Conservation (phyloP, 495 filamentous ascomycete genomes). For the Pyronema domesticum region DNA sequence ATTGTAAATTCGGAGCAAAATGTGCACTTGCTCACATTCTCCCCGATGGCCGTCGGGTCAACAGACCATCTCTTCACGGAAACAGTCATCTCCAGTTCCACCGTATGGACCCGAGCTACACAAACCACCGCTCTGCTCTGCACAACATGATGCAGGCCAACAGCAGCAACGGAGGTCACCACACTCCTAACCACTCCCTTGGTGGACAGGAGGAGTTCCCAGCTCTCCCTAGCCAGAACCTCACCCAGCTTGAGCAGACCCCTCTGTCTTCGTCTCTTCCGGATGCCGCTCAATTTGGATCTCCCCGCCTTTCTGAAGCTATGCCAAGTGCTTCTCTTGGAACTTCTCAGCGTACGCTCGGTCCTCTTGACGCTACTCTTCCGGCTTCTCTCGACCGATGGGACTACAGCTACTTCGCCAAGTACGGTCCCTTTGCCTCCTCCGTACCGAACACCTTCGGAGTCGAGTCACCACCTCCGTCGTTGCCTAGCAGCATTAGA, state of each 20-base stretch:
- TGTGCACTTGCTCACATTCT: conserved; percentile 92
- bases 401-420: conserved; percentile 76
- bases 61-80: conserved; percentile 34
- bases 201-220: conserved; percentile 29
- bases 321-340: conserved; percentile 52
- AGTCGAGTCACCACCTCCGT: conserved; percentile 72
- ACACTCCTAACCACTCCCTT: conserved; percentile 26
- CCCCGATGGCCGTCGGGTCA: conserved; percentile 80
- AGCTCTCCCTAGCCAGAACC: conserved; percentile 26
- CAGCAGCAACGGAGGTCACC: conserved; percentile 25
- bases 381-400: conserved; percentile 95
- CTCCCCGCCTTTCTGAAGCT: conserved; percentile 61
- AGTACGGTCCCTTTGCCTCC: conserved; percentile 77
- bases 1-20: conserved; percentile 97
- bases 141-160: conserved; percentile 69
- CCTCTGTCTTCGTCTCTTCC: conserved; percentile 37
- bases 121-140: conserved; percentile 50
- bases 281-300: conserved; percentile 62
- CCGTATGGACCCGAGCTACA: conserved; percentile 21
- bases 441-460: conserved; percentile 89
- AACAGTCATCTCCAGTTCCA: conserved; percentile 30
- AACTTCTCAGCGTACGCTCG: conserved; percentile 40
- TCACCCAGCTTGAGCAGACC: conserved; percentile 9
- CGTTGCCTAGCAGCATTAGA: conserved; percentile 35
- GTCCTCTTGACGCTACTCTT: conserved; percentile 64